These are phyloP conservation scores for Chrysanthemum lavandulifolium DNA, from an alignment of 129 eudicot species.

Conservation along the genomic window DNA sequence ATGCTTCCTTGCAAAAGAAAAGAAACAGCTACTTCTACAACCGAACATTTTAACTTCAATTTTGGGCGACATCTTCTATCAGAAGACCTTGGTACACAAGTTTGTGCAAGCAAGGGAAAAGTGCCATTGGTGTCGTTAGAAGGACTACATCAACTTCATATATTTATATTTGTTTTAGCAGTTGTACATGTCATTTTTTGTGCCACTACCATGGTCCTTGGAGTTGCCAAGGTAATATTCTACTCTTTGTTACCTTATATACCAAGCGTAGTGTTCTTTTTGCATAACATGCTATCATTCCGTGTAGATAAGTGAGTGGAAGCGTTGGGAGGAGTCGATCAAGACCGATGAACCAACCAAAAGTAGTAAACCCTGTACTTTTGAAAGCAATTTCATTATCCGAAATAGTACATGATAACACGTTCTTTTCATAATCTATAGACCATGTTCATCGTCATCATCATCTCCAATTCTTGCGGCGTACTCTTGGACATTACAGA, in stretches of 20 bases:
- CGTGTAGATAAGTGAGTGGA: slow-evolving; percentile 67
- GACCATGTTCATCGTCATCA: slow-evolving; percentile 23
- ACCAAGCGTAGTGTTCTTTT: not conserved
- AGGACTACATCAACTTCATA: slow-evolving; percentile 95
- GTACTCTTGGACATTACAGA: slow-evolving; percentile 59
- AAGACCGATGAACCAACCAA: slow-evolving; percentile 4
- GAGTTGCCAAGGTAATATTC: slow-evolving; percentile 56
- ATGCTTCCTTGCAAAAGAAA: slow-evolving; percentile 87
- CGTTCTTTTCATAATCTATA: not conserved
- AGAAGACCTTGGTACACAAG: slow-evolving; percentile 25
- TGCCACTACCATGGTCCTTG: slow-evolving; percentile 95
- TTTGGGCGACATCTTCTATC: slow-evolving; percentile 46
- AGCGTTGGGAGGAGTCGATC: slow-evolving; percentile 73
- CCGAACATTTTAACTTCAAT: slow-evolving; percentile 16
- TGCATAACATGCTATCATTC: not conserved
- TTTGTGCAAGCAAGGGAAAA: slow-evolving; percentile 53
- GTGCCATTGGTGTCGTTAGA: slow-evolving; percentile 73
- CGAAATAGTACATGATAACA: not conserved
- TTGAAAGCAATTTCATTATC: not conserved
- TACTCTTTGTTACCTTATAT: not conserved
- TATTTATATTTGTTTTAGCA: slow-evolving; percentile 84
- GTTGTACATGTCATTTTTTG: slow-evolving; percentile 83
- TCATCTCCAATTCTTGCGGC: slow-evolving; percentile 33
- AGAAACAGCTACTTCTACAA: slow-evolving; percentile 8
- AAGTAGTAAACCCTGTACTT: slow-evolving; percentile 11